A percentile compares a stretch with the other conserved stretches of the same genome.
phyloP scores from a whole-genome alignment of 768 basidiomycete species.

The Russula dissimulans region DNA sequence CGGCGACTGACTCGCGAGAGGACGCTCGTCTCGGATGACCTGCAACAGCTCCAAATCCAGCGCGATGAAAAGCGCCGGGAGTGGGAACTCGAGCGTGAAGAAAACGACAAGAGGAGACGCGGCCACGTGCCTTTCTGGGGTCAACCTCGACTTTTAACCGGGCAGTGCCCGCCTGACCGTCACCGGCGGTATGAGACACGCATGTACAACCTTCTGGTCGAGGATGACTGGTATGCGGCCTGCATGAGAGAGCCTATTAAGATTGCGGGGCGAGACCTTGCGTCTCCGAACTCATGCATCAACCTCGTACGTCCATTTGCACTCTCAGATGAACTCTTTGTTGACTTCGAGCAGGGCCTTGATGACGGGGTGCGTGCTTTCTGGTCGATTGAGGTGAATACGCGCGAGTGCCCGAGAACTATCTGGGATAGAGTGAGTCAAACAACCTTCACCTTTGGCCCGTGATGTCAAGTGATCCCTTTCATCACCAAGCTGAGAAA shows the following conservation, averaged over 20 bases:
- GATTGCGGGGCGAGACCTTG: neutral
- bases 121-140: constrained; percentile 14
- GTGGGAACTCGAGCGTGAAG: constrained; percentile 14
- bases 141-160: constrained; percentile 1
- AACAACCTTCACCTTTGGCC: neutral
- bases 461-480: neutral
- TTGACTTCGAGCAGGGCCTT: constrained; percentile 6
- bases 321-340: neutral
- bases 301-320: constrained; percentile 2
- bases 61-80: constrained; percentile 4
- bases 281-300: neutral
- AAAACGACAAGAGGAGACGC: constrained; percentile 14
- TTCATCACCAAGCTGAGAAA: neutral
- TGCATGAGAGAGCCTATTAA: constrained; percentile 12
- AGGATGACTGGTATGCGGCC: constrained; percentile 22
- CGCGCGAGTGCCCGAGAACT: constrained; percentile 8
- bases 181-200: constrained; percentile 16
- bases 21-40: neutral
- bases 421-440: constrained; percentile 13
- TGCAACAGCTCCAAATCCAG: constrained; percentile 9
- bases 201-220: constrained; percentile 19
- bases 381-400: constrained; percentile 11
- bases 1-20: neutral
- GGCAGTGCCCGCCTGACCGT: constrained; percentile 6
- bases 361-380: constrained; percentile 7